Evolutionary conservation across 2,329 filamentous ascomycete species (phyloP).

Genomic region (Cryphonectria japonica): DNA sequence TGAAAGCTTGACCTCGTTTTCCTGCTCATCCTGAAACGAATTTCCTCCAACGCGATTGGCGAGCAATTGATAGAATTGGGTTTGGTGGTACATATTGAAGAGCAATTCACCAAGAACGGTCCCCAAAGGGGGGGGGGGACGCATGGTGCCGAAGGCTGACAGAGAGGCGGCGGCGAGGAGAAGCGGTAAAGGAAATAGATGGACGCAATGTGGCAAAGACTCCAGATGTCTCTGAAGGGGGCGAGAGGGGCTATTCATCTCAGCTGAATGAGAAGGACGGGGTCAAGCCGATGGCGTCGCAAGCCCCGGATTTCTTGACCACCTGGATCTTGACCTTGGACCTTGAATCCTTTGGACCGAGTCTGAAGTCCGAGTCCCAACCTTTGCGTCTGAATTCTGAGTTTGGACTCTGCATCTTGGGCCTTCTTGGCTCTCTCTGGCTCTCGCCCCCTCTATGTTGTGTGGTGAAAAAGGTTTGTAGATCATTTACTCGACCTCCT

Average conservation of each 20-base stretch:
- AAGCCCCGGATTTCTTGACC: background rate
- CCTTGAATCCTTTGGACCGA: background rate
- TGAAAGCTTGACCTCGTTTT: background rate
- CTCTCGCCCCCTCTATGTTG: no score
- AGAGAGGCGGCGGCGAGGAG: background rate
- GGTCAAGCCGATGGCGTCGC: background rate
- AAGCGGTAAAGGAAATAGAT: background rate
- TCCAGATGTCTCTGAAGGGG: background rate
- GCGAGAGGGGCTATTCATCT: background rate
- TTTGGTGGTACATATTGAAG: background rate
- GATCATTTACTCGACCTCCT: background rate
- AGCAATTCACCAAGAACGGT: background rate
- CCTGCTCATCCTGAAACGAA: background rate
- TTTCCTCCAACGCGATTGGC: no score
- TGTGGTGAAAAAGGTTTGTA: background rate
- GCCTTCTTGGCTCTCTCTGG: no score
- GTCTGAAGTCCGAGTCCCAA: background rate
- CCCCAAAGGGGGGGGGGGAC: no score
- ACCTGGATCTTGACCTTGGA: background rate
- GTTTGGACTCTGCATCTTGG: no score
- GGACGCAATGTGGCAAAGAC: slow-evolving; percentile 19
- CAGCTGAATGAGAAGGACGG: background rate
- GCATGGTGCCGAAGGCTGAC: background rate
- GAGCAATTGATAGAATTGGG: no score
- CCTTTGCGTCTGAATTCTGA: background rate